A percentile compares a stretch with the other conserved stretches of the same genome.
Conservation (phyloP, 345 rosid species). For the Hypericum perforatum region DNA sequence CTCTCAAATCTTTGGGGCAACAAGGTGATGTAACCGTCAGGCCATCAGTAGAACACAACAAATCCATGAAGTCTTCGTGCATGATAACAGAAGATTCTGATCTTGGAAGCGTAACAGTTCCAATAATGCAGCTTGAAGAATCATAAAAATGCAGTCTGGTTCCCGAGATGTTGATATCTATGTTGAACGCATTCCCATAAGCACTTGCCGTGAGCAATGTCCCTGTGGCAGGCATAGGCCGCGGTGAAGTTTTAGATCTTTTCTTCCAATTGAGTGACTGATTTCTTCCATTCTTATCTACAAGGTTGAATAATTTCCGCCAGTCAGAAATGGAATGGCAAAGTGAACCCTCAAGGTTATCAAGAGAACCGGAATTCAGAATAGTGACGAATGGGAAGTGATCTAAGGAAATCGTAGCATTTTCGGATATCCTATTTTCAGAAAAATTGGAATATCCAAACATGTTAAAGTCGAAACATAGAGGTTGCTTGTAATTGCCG, state of each 20-base stretch:
- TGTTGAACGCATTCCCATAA: conserved; percentile 19
- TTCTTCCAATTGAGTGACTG: conserved; percentile 24
- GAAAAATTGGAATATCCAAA: conserved; percentile 70
- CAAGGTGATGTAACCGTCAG: conserved; percentile 57
- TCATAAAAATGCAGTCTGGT: conserved; percentile 74
- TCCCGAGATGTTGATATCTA: conserved; percentile 43
- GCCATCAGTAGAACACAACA: conserved; percentile 57
- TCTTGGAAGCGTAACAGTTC: conserved; percentile 46
- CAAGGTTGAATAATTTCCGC: conserved; percentile 38
- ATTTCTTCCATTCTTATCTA: conserved; percentile 29
- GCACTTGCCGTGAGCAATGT: conserved; percentile 19
- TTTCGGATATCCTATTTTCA: conserved; percentile 35
- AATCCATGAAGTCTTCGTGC: conserved; percentile 40
- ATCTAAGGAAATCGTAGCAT: conserved; percentile 50
- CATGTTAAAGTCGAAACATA: conserved; percentile 36
- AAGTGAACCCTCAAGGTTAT: conserved; percentile 46
- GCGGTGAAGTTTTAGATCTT: conserved; percentile 17
- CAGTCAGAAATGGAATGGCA: conserved; percentile 39
- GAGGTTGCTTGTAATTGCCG: conserved; percentile 22
- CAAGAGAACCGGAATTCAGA: conserved; percentile 36
- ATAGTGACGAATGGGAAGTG: conserved; percentile 59
- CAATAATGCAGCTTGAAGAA: conserved; percentile 49
- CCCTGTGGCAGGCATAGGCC: conserved; percentile 15
- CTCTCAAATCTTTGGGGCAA: conserved; percentile 42
- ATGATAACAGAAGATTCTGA: conserved; percentile 36